Percentiles rank a stretch among this genome's conserved stretches.
Evolutionary conservation across 179 eudicot species (phyloP).

Genomic region (Sideroxylon spinosum): DNA sequence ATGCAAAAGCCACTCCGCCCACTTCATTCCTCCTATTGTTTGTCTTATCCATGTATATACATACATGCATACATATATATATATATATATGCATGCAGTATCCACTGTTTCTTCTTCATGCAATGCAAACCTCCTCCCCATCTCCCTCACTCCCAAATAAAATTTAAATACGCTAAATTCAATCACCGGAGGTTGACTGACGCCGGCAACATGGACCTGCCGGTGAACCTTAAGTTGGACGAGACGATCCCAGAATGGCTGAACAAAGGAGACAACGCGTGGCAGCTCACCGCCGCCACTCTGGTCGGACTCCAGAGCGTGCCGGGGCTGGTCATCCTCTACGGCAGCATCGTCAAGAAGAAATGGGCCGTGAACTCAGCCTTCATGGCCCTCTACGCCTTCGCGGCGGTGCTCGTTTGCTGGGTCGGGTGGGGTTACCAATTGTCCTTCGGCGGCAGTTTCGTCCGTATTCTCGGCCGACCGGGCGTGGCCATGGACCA

Average conservation of each 20-base stretch:
- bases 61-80: no score
- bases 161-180: no score
- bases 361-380: conserved; percentile 52
- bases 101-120: no score
- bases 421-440: conserved; percentile 47
- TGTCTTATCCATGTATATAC: not conserved
- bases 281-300: conserved; percentile 40
- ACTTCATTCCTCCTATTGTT: not conserved
- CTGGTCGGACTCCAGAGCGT: conserved; percentile 38
- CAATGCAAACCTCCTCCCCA: no score
- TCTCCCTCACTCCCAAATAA: no score
- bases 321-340: conserved; percentile 41
- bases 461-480: conserved; percentile 23
- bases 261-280: conserved; percentile 42
- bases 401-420: conserved; percentile 39
- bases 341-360: conserved; percentile 45
- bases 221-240: not conserved
- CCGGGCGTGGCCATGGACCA: conserved; percentile 28
- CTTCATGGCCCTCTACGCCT: conserved; percentile 49
- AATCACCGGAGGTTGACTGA: no score
- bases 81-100: no score
- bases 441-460: conserved; percentile 31
- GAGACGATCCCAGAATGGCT: conserved; percentile 37
- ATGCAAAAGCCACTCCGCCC: no score
- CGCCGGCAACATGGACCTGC: not conserved